phyloP scores from a whole-genome alignment of 140 eudicot genomes.

The Bidens hawaiensis region DNA sequence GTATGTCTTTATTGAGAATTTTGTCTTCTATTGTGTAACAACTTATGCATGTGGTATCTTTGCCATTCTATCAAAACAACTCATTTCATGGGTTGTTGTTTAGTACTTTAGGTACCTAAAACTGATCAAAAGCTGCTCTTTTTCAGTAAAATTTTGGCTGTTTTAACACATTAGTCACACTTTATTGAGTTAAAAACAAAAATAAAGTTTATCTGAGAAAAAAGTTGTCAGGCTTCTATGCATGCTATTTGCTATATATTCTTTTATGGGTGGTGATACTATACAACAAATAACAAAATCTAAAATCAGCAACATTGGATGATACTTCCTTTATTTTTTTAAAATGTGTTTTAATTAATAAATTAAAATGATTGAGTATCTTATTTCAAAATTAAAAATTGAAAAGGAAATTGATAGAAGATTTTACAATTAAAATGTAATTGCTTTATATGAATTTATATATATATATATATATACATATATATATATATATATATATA shows the following conservation, averaged over 20 bases:
- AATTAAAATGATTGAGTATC: too few relatives aligned
- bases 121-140: slow-evolving; percentile 7
- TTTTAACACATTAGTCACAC: slow-evolving; percentile 6
- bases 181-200: not conserved
- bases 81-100: not conserved
- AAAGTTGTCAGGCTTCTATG: not conserved
- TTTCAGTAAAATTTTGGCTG: slow-evolving; percentile 8
- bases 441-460: too few relatives aligned
- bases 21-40: slow-evolving; percentile 5
- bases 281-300: not conserved
- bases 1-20: slow-evolving; percentile 9
- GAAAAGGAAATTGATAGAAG: too few relatives aligned
- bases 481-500: too few relatives aligned
- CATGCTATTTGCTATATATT: slow-evolving; percentile 3
- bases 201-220: not conserved
- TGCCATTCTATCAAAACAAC: not conserved
- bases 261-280: not conserved
- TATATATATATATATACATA: too few relatives aligned
- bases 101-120: not conserved
- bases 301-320: not conserved
- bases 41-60: slow-evolving; percentile 14
- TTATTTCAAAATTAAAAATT: too few relatives aligned
- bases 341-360: too few relatives aligned
- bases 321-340: too few relatives aligned
- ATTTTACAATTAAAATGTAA: too few relatives aligned